Evolutionary conservation across 2,329 filamentous ascomycete species (phyloP), one percentile per base, ranked within the genome.

Genomic region (Fusarium sp.): DNA sequence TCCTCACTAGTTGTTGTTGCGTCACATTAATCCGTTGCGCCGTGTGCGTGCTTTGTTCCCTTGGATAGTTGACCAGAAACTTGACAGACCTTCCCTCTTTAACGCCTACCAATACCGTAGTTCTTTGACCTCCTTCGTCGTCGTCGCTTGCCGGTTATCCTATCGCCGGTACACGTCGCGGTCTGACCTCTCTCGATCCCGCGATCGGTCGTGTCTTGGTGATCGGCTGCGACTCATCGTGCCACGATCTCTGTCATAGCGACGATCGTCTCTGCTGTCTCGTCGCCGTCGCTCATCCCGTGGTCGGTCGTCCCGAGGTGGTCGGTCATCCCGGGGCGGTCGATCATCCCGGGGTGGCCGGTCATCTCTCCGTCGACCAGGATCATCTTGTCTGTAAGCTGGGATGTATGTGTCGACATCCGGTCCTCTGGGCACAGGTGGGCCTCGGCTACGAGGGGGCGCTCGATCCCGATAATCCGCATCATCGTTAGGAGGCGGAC

Each of bases 321-420:
- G 75, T 20, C 81, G 76, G 11, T 81, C 79, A 22, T 78, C 77
- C 9, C 46, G 46, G n/a, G 46, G 46, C 0, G 46, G 46, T 14
- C 46, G 46, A 31, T 51, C 46, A 20, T 53, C 46, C 24, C 77
- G 70, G 4, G 74, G 75, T 10, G 69, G 76, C 27, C 77, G 73
- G 38, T 85, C 81, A 35, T 82, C 80, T 53, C 82, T 78, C 66
- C 83, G 79, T 22, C 81, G 76, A 11, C 74, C 79, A 57, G 75
- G 79, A 14, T 80, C 81, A 24, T 83, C 81, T 5, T 77, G 80
- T 59, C 82, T 79, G 64, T 88, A 88, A 46, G 83, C 84, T 5
- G 86, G 86, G 35, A 88, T 87, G 61, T 88, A 87, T 2, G 86
- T 87, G 68, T 88, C 86, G 24, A 86, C 79, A 61, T 88, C 85